Evolutionary conservation across 148 eudicot species (phyloP).

Genomic region (Rheum nobile): DNA sequence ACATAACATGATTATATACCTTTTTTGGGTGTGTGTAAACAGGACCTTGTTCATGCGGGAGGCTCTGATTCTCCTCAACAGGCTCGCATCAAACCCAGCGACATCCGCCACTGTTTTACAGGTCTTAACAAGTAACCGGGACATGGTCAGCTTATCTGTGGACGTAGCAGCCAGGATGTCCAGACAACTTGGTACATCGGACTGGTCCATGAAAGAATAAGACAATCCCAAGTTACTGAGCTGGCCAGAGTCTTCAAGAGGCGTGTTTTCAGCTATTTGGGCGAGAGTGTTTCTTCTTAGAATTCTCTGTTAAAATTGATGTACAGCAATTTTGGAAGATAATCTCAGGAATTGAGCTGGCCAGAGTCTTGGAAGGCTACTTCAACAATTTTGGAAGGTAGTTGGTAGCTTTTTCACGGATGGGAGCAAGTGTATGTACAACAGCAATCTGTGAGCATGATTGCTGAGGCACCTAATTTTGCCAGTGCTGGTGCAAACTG

Average conservation of each 20-base stretch:
- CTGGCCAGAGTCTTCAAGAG: constrained; percentile 55
- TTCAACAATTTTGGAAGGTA: background rate
- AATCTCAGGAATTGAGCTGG: background rate
- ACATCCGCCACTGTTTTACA: constrained; percentile 46
- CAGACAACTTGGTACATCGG: constrained; percentile 30
- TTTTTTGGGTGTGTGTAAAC: constrained; percentile 17
- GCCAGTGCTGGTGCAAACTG: background rate
- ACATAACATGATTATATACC: background rate
- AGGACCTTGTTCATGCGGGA: constrained; percentile 81
- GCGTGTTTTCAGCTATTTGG: constrained; percentile 44
- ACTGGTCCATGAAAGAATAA: constrained; percentile 34
- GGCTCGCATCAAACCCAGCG: constrained; percentile 64
- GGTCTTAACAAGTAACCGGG: constrained; percentile 50
- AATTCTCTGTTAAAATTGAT: constrained; percentile 60
- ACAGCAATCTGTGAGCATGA: background rate
- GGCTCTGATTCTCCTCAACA: constrained; percentile 70
- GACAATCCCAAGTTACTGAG: constrained; percentile 59
- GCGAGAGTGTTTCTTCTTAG: constrained; percentile 22
- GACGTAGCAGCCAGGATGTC: constrained; percentile 60
- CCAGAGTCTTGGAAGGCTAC: background rate
- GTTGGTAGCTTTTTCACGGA: background rate
- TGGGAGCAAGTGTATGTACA: background rate
- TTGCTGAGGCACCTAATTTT: background rate
- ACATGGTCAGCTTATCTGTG: constrained; percentile 45
- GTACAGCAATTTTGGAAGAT: constrained; percentile 6